Evolutionary conservation across 148 eudicot species (phyloP).

Genomic region (Polygonum maritimum): DNA sequence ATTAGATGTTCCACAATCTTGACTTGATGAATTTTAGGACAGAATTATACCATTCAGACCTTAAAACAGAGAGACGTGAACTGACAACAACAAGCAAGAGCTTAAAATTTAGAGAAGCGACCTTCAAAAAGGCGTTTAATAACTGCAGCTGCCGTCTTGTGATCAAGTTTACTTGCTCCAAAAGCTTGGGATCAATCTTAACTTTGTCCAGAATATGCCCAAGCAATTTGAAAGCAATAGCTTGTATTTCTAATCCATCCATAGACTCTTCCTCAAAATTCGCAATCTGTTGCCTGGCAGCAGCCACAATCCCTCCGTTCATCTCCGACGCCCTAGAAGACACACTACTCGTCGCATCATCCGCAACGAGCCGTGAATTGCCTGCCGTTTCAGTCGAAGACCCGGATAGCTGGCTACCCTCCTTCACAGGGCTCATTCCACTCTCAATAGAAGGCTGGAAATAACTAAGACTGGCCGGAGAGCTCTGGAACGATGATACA

Average conservation of each 20-base stretch:
- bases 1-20: neutral
- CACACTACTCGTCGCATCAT: slow-evolving; percentile 23
- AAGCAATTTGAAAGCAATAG: slow-evolving; percentile 63
- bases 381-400: slow-evolving; percentile 38
- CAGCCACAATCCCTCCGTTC: slow-evolving; percentile 37
- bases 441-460: slow-evolving; percentile 31
- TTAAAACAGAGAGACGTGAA: neutral
- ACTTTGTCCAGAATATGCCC: slow-evolving; percentile 49
- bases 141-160: slow-evolving; percentile 73
- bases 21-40: neutral
- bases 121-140: slow-evolving; percentile 68
- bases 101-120: slow-evolving; percentile 1
- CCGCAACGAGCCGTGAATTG: slow-evolving; percentile 32
- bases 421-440: slow-evolving; percentile 35
- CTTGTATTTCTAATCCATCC: slow-evolving; percentile 74
- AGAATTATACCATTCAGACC: neutral
- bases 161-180: slow-evolving; percentile 65
- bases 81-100: neutral
- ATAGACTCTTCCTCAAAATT: slow-evolving; percentile 71
- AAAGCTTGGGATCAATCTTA: slow-evolving; percentile 39
- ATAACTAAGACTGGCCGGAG: slow-evolving; percentile 44
- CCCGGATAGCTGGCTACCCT: slow-evolving; percentile 33
- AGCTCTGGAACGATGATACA: slow-evolving; percentile 58
- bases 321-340: slow-evolving; percentile 38
- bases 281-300: slow-evolving; percentile 26